A percentile compares a stretch with the other conserved stretches of the same genome.
These are phyloP conservation scores for Acorus calamus DNA, from an alignment of 106 monocot species.

Conservation along the genomic window DNA sequence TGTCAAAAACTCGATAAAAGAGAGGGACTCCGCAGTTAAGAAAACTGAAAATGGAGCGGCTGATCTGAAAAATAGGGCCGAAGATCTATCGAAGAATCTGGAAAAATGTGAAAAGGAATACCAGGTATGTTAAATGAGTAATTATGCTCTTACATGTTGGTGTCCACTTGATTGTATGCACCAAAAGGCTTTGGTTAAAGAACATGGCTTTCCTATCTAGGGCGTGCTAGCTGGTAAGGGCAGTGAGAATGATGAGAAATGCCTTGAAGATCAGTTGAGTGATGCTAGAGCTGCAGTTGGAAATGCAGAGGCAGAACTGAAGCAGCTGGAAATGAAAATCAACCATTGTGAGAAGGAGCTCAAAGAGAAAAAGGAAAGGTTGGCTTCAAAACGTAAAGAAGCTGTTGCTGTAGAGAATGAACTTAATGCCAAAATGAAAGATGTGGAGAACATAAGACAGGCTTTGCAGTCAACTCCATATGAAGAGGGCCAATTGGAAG, in stretches of 20 bases:
- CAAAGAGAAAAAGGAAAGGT: constrained; percentile 61
- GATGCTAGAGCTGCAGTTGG: constrained; percentile 92
- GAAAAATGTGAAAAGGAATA: constrained; percentile 71
- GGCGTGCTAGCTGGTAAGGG: constrained; percentile 89
- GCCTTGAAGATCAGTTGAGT: constrained; percentile 94
- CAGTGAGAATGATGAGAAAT: constrained; percentile 78
- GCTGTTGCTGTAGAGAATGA: constrained; percentile 78
- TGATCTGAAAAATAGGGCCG: constrained; percentile 62
- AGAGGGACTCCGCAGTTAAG: constrained; percentile 56
- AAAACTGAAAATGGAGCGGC: constrained; percentile 65
- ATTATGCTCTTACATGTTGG: too few species aligned
- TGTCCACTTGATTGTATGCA: too few species aligned
- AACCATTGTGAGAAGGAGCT: constrained; percentile 80
- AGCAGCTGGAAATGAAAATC: constrained; percentile 68
- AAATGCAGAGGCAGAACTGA: constrained; percentile 56
- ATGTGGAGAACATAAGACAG: constrained; percentile 49
- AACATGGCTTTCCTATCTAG: constrained; percentile 21
- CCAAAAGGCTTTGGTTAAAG: background rate
- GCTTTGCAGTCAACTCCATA: constrained; percentile 53
- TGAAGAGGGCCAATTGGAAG: constrained; percentile 82
- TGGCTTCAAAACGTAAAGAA: constrained; percentile 65
- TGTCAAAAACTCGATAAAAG: constrained; percentile 55
- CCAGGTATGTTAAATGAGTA: constrained; percentile 36
- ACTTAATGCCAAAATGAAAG: constrained; percentile 52
- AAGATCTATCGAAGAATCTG: constrained; percentile 55